phyloP scores from a whole-genome alignment of 1,284 basidiomycete genomes.

The Rhodotorula sp. region DNA sequence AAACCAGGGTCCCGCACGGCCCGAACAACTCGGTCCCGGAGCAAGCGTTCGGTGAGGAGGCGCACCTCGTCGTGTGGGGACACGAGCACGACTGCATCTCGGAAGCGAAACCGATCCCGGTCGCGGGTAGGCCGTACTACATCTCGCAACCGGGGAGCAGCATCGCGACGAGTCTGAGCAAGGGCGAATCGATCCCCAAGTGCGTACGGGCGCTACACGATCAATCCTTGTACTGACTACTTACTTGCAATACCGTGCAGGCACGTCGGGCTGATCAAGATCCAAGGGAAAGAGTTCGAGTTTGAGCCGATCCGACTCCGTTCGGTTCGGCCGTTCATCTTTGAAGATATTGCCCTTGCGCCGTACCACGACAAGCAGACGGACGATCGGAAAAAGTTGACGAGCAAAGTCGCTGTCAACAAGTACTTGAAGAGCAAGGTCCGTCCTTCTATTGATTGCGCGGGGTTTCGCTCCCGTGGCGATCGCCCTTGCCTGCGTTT shows the following conservation, averaged over 20 bases:
- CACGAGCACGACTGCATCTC: constrained; percentile 89
- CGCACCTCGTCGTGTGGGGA: constrained; percentile 94
- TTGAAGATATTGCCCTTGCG: constrained; percentile 73
- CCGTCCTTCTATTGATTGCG: constrained; percentile 27
- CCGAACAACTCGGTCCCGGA: constrained; percentile 92
- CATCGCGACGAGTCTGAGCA: constrained; percentile 86
- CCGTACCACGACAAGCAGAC: constrained; percentile 70
- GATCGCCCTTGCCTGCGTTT: background rate
- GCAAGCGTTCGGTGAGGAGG: constrained; percentile 92
- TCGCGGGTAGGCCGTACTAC: constrained; percentile 85
- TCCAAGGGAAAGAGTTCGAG: constrained; percentile 82
- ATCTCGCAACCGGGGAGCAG: constrained; percentile 95
- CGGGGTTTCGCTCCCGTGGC: too few relatives aligned
- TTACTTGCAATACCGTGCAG: constrained; percentile 51
- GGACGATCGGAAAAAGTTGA: constrained; percentile 62
- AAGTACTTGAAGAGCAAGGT: constrained; percentile 74
- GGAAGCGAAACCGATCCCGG: constrained; percentile 83
- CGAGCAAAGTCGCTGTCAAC: constrained; percentile 73
- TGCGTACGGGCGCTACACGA: constrained; percentile 50
- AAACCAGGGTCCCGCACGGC: constrained; percentile 78
- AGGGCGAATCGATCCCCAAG: constrained; percentile 87
- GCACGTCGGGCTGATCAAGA: constrained; percentile 79
- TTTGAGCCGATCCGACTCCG: constrained; percentile 80
- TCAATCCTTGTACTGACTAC: background rate
- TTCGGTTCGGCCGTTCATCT: constrained; percentile 92